These are phyloP conservation scores for Pleurotus pulmonarius DNA, from an alignment of 768 basidiomycete genomes.

Conservation along the genomic window DNA sequence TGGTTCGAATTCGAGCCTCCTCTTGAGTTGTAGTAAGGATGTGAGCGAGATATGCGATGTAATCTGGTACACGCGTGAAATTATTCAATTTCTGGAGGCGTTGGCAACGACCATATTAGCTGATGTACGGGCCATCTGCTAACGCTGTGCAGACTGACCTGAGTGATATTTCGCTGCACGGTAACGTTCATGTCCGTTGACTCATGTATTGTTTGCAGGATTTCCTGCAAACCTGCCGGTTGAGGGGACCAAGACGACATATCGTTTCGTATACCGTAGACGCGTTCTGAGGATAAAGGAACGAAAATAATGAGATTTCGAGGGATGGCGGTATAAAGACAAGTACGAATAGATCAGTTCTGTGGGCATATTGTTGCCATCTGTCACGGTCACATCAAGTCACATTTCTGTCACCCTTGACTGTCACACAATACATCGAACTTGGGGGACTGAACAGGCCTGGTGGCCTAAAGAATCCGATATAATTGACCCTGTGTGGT, in stretches of 20 bases:
- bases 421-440: background rate
- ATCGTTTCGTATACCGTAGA: conserved; percentile 22
- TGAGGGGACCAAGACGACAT: conserved; percentile 84
- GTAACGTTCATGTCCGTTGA: conserved; percentile 77
- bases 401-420: background rate
- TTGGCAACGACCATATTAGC: no score
- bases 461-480: no score
- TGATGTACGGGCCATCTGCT: no score
- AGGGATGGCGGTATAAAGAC: conserved; percentile 8
- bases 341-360: conserved; percentile 7
- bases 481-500: no score
- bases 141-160: conserved; percentile 42
- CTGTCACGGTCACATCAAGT: conserved; percentile 8
- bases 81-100: conserved; percentile 72
- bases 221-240: conserved; percentile 84
- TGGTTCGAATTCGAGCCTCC: conserved; percentile 90
- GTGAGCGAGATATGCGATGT: conserved; percentile 93
- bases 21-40: conserved; percentile 84
- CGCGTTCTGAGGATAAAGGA: conserved; percentile 29
- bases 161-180: conserved; percentile 78
- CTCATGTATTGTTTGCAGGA: conserved; percentile 86
- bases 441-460: no score
- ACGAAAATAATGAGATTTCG: background rate
- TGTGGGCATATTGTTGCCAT: conserved; percentile 8
- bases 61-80: conserved; percentile 87